Conservation (phyloP, 2,329 filamentous ascomycete genomes). For the Fusarium sublunatum region DNA sequence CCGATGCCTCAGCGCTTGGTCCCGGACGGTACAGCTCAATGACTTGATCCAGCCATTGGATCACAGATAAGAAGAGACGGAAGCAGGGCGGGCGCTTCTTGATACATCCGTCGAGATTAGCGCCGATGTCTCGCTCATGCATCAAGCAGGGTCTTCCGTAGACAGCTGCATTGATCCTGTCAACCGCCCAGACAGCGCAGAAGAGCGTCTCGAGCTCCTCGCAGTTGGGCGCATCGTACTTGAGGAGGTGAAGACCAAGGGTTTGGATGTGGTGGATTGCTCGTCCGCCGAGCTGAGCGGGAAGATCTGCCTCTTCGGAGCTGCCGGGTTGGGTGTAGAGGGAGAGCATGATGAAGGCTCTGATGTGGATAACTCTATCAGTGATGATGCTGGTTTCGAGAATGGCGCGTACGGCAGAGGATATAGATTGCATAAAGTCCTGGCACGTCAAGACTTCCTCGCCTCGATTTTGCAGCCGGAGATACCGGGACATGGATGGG, state of each 20-base stretch:
- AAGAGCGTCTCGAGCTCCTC: slow-evolving; percentile 63
- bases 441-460: slow-evolving; percentile 55
- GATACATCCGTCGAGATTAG: slow-evolving; percentile 63
- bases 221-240: slow-evolving; percentile 53
- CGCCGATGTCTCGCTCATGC: slow-evolving; percentile 69
- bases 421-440: slow-evolving; percentile 62
- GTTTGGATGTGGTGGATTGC: slow-evolving; percentile 69
- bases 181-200: slow-evolving; percentile 70
- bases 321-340: slow-evolving; percentile 68
- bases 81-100: slow-evolving; percentile 65
- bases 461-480: slow-evolving; percentile 57
- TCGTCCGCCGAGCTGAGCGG: slow-evolving; percentile 63
- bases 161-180: slow-evolving; percentile 69
- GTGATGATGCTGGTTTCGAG: slow-evolving; percentile 65
- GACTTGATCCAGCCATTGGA: slow-evolving; percentile 67
- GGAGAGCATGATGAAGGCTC: slow-evolving; percentile 64
- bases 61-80: slow-evolving; percentile 65
- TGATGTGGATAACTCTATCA: slow-evolving; percentile 66
- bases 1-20: slow-evolving; percentile 54
- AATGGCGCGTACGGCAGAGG: slow-evolving; percentile 60
- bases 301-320: slow-evolving; percentile 65
- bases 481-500: slow-evolving; percentile 56
- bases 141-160: slow-evolving; percentile 70
- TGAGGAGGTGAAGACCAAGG: slow-evolving; percentile 63
- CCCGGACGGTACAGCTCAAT: slow-evolving; percentile 70